Percentiles rank a stretch among this genome's conserved stretches.
These are phyloP conservation scores for Pleurotus citrinopileatus DNA, from an alignment of 768 basidiomycete genomes.

Conservation along the genomic window DNA sequence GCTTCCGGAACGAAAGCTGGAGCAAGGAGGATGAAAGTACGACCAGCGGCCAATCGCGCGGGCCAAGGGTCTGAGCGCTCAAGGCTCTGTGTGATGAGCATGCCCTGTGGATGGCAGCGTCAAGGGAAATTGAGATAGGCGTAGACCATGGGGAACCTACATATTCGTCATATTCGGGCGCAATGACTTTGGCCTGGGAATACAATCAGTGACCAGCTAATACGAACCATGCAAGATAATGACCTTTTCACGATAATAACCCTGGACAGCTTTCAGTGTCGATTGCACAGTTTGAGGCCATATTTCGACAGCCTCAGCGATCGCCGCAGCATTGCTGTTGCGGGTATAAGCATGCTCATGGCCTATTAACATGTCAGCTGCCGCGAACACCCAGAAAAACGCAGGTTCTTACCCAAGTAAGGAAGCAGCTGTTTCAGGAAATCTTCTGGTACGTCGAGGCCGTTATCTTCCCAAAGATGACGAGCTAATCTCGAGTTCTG, in stretches of 20 bases:
- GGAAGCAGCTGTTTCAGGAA: slow-evolving; percentile 55
- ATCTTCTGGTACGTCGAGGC: slow-evolving; percentile 76
- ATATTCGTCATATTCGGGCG: slow-evolving; percentile 92
- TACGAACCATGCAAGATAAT: slow-evolving; percentile 5
- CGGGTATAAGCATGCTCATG: slow-evolving; percentile 84
- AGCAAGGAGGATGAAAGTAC: slow-evolving; percentile 64
- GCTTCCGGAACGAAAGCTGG: slow-evolving; percentile 59
- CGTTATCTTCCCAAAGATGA: slow-evolving; percentile 94
- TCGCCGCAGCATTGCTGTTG: slow-evolving; percentile 61
- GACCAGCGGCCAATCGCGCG: slow-evolving; percentile 71
- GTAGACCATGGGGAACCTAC: slow-evolving; percentile 38
- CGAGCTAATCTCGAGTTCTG: slow-evolving; percentile 82
- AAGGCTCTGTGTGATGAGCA: slow-evolving; percentile 87
- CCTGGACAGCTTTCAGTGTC: slow-evolving; percentile 55
- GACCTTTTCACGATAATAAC: slow-evolving; percentile 83
- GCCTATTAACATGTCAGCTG: not conserved
- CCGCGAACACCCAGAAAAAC: not conserved
- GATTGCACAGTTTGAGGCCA: slow-evolving; percentile 56
- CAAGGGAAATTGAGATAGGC: slow-evolving; percentile 5
- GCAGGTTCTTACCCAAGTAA: slow-evolving; percentile 59
- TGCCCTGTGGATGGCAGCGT: slow-evolving; percentile 58
- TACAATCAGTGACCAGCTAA: not conserved
- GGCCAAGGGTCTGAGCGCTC: slow-evolving; percentile 89
- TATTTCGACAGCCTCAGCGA: slow-evolving; percentile 74
- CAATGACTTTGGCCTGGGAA: slow-evolving; percentile 73